A percentile compares a stretch with the other conserved stretches of the same genome.
These are phyloP conservation scores for Aspergillus bridgeri DNA, from an alignment of 495 filamentous ascomycete genomes.

Conservation along the genomic window DNA sequence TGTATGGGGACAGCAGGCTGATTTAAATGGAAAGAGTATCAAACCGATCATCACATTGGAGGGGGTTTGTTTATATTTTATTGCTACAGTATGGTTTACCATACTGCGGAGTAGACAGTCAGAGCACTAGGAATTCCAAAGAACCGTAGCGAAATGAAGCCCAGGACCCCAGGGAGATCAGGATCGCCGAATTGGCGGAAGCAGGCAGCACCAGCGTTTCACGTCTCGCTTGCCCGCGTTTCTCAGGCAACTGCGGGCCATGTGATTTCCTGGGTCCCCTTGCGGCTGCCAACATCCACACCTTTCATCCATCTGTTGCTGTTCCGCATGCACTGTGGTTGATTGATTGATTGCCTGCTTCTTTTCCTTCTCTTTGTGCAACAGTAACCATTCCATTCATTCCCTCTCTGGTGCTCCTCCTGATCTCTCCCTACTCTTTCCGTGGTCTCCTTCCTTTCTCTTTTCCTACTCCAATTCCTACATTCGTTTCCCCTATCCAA, in stretches of 20 bases:
- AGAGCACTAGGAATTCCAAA: neutral
- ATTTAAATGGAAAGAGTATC: too few relatives aligned
- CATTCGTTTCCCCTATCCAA: conserved; percentile 15
- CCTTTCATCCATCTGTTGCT: too few relatives aligned
- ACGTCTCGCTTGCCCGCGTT: neutral
- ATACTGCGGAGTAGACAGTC: too few relatives aligned
- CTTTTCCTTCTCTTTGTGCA: neutral
- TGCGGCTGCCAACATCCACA: neutral
- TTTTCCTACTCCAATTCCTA: neutral
- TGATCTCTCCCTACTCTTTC: neutral
- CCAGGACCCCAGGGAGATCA: neutral
- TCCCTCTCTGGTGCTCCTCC: neutral
- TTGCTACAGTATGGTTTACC: too few relatives aligned
- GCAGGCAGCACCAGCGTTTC: neutral
- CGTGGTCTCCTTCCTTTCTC: conserved; percentile 12
- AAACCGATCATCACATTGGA: too few relatives aligned
- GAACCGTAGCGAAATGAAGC: neutral
- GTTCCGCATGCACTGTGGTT: too few relatives aligned
- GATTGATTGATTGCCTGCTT: neutral
- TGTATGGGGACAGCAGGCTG: neutral
- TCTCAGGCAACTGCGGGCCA: neutral
- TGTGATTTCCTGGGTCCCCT: neutral
- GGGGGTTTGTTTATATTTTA: too few relatives aligned
- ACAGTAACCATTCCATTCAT: neutral
- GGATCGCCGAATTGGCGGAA: neutral